Conservation (phyloP, 2,329 filamentous ascomycete genomes). For the Madurella mycetomatis region DNA sequence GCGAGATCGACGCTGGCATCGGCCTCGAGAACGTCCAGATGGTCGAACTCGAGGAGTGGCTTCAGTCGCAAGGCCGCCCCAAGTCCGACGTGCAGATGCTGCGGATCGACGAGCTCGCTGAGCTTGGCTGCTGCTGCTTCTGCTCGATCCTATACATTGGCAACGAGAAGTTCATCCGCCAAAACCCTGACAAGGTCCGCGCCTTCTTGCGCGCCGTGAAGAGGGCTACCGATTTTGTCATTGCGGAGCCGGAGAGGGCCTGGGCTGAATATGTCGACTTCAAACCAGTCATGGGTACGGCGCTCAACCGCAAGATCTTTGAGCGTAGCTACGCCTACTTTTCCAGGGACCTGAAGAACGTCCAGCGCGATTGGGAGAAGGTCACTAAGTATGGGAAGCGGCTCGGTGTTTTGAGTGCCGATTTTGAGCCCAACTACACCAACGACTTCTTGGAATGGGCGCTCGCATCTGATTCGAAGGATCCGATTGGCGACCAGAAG, state of each 20-base stretch:
- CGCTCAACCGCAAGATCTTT: conserved; percentile 73
- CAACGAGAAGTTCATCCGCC: conserved; percentile 65
- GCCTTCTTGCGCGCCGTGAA: conserved; percentile 71
- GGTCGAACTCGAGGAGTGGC: conserved; percentile 77
- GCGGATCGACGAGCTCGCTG: conserved; percentile 73
- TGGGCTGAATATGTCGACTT: conserved; percentile 67
- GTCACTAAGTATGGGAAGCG: conserved; percentile 73
- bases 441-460: conserved; percentile 66
- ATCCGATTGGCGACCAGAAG: conserved; percentile 71
- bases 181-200: conserved; percentile 60
- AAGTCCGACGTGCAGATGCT: conserved; percentile 72
- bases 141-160: conserved; percentile 77
- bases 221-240: conserved; percentile 67
- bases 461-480: conserved; percentile 58
- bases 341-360: conserved; percentile 69
- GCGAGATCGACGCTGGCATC: conserved; percentile 66
- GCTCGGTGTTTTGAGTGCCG: conserved; percentile 59
- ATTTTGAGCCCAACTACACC: conserved; percentile 69
- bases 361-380: conserved; percentile 69
- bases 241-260: conserved; percentile 57
- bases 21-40: conserved; percentile 79
- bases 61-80: conserved; percentile 57
- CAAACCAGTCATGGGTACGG: conserved; percentile 65
- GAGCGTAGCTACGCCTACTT: conserved; percentile 76
- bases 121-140: conserved; percentile 80